A percentile compares a stretch with the other conserved stretches of the same genome.
Conservation (phyloP, 2,329 filamentous ascomycete genomes). For the Aspergillus sp. region DNA sequence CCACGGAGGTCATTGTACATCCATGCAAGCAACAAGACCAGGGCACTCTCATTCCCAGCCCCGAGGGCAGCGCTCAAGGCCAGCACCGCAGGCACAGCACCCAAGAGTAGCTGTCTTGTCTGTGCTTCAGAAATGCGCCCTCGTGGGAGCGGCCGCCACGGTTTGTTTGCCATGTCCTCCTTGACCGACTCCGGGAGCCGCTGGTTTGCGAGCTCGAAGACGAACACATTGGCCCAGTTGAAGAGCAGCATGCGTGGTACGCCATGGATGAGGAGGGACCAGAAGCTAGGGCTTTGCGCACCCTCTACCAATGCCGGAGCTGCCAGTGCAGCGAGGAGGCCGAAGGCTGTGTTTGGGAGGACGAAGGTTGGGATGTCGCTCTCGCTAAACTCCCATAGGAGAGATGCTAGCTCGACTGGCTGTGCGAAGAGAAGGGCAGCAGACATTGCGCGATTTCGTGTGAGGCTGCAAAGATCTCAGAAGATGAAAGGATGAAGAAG, state of each 20-base stretch:
- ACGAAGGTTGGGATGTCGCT: slow-evolving; percentile 35
- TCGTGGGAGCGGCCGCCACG: slow-evolving; percentile 39
- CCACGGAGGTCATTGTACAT: slow-evolving; percentile 49
- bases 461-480: background rate
- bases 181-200: slow-evolving; percentile 36
- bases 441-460: background rate
- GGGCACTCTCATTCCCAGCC: slow-evolving; percentile 30
- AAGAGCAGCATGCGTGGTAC: slow-evolving; percentile 23
- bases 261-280: background rate
- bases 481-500: too few relatives aligned
- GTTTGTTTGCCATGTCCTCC: slow-evolving; percentile 51
- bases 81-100: slow-evolving; percentile 28
- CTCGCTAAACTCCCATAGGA: slow-evolving; percentile 35
- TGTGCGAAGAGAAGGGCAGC: background rate
- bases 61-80: slow-evolving; percentile 27
- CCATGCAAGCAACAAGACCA: slow-evolving; percentile 42
- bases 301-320: slow-evolving; percentile 12
- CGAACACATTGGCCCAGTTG: slow-evolving; percentile 39
- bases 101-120: slow-evolving; percentile 30
- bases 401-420: background rate
- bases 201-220: slow-evolving; percentile 49
- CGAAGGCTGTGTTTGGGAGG: slow-evolving; percentile 34
- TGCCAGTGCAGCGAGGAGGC: slow-evolving; percentile 32
- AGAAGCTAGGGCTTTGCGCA: background rate
- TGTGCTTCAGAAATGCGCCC: slow-evolving; percentile 28